Conservation (phyloP, 1,284 basidiomycete species). For the Trametes polyzona region DNA sequence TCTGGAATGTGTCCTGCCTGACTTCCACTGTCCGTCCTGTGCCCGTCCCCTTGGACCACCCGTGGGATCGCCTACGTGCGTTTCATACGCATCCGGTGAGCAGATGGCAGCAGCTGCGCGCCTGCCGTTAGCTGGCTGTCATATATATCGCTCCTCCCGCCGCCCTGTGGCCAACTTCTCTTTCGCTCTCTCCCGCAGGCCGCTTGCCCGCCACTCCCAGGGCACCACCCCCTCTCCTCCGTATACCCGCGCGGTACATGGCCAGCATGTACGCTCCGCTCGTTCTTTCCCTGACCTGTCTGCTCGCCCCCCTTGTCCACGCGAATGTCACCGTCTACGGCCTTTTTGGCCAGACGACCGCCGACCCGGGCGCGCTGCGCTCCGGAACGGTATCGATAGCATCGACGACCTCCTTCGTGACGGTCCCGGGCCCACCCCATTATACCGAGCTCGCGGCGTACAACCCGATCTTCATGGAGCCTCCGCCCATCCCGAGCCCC, state of each 20-base stretch:
- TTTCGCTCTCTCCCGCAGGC: not conserved
- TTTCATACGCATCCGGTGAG: not conserved
- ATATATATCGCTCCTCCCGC: not conserved
- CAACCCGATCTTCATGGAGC: slow-evolving; percentile 23
- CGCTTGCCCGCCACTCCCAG: no score
- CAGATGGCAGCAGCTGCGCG: not conserved
- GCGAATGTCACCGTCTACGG: slow-evolving; percentile 24
- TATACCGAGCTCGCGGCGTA: slow-evolving; percentile 30
- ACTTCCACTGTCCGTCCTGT: not conserved
- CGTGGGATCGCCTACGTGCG: not conserved
- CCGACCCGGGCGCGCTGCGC: slow-evolving; percentile 7
- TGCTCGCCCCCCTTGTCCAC: slow-evolving; percentile 8
- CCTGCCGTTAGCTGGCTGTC: not conserved
- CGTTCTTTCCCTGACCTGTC: slow-evolving; percentile 18
- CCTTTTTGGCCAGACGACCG: slow-evolving; percentile 22
- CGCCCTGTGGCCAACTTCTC: not conserved
- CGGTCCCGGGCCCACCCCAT: slow-evolving; percentile 10
- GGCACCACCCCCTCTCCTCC: not conserved
- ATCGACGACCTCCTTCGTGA: slow-evolving; percentile 20
- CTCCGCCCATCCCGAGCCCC: slow-evolving; percentile 29
- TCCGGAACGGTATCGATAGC: not conserved
- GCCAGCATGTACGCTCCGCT: slow-evolving; percentile 15
- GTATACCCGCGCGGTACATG: slow-evolving; percentile 10
- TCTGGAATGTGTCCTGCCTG: not conserved
- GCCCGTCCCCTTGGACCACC: not conserved